phyloP scores from a whole-genome alignment of 2,329 filamentous ascomycete genomes.

The Colletotrichum chrysophilum region DNA sequence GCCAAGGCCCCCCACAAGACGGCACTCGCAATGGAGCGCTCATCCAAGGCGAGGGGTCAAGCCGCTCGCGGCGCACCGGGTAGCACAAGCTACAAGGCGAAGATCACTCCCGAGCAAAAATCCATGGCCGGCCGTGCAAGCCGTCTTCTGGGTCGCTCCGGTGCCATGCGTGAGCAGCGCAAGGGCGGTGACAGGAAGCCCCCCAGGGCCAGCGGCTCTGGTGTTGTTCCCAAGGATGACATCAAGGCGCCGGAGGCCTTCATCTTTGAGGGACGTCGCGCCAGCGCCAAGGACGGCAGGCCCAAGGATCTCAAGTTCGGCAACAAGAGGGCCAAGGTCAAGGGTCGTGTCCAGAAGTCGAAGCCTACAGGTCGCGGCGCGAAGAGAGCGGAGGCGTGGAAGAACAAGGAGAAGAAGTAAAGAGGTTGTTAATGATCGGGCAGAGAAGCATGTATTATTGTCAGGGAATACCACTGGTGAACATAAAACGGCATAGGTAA shows the following conservation, averaged over 20 bases:
- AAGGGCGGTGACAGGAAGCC: conserved; percentile 27
- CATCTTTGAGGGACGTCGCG: conserved; percentile 83
- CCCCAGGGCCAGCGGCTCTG: conserved; percentile 23
- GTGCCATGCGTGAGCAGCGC: conserved; percentile 52
- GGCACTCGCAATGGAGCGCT: conserved; percentile 52
- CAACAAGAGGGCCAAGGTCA: conserved; percentile 54
- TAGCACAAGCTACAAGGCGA: conserved; percentile 68
- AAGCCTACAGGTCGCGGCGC: conserved; percentile 44
- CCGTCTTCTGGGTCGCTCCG: conserved; percentile 75
- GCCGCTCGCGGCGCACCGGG: conserved; percentile 24
- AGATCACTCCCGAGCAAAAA: conserved; percentile 71
- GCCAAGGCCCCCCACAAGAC: conserved; percentile 78
- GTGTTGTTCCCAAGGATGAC: conserved; percentile 25
- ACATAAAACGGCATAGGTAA: background rate
- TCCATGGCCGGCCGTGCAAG: conserved; percentile 75
- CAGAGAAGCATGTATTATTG: background rate
- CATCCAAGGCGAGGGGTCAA: conserved; percentile 44
- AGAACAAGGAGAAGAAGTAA: conserved; percentile 38
- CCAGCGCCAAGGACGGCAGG: conserved; percentile 69
- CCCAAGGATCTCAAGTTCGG: conserved; percentile 66
- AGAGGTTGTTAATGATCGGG: background rate
- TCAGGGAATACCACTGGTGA: background rate
- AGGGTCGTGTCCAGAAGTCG: conserved; percentile 42
- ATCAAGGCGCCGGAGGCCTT: conserved; percentile 70
- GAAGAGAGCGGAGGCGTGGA: conserved; percentile 48